Base-by-base conservation (phyloP, 73 alveolate genomes). In the Tetrahymena malaccensis region DNA sequence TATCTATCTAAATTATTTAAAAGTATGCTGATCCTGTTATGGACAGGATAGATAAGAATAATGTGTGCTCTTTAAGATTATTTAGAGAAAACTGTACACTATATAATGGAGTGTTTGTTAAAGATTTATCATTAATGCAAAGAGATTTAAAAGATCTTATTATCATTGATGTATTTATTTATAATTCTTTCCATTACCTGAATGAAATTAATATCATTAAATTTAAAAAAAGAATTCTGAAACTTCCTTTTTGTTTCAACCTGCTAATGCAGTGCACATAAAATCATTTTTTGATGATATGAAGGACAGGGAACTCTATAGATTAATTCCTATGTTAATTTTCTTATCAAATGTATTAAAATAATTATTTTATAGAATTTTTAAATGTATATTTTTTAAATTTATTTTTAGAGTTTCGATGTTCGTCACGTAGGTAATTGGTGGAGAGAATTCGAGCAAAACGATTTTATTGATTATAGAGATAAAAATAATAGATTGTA, bases 1-100 rank as follows among this genome's bases (percentile, higher is more conserved):
- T 70, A n/a, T n/a, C n/a, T n/a, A n/a, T n/a, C n/a, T n/a, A 70
- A 15, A 70, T 70, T 70, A 70, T 27, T 19, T n/a, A 70, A n/a
- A 96, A 98, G 94, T 98, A 98, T 96, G 99, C 99, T 9, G 98
- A 98, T 94, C 99, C 99, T 16, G 96, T 98, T 34, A 94, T 98
- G 97, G 98, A 98, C 55, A 95, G 89, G 16, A 93, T 98, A 17
- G 99, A 98, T 94, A 96, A 97, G 43, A 94, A 93, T 27, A 96
- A 96, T 27, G 43, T 84, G 34, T 93, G 96, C 44, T 70, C 96
- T 43, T 93, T 95, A 34, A 95, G 98, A 55, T 96, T 98, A 22
- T 98, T 97, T 94, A 97, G 99, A 95, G 99, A 98, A 96, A 99
- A 98, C 95, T 98, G 99, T 94, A 98, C 99, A 34, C 94, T 94